Percentiles rank a stretch among this genome's conserved stretches.
These are phyloP conservation scores for Pythium plurisporium DNA, from an alignment of 352 stramenopile species.

Conservation along the genomic window DNA sequence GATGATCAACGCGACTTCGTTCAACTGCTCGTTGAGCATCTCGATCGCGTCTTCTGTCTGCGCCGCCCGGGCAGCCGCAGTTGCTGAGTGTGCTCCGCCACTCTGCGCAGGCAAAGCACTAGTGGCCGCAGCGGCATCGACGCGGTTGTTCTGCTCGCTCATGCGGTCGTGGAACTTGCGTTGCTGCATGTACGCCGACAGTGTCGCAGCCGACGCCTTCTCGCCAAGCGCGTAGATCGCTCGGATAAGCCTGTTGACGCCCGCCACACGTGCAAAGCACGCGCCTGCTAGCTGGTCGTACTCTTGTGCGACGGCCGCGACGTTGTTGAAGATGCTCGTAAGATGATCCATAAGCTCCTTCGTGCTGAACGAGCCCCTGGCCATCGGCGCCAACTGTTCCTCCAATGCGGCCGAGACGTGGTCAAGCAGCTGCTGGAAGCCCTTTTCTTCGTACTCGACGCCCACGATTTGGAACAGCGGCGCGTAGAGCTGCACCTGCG, in stretches of 20 bases:
- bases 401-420: constrained; percentile 40
- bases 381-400: constrained; percentile 29
- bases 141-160: constrained; percentile 20
- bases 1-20: constrained; percentile 82
- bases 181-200: constrained; percentile 71
- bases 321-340: constrained; percentile 67
- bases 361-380: constrained; percentile 52
- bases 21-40: constrained; percentile 78
- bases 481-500: constrained; percentile 57
- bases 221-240: constrained; percentile 62
- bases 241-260: constrained; percentile 44
- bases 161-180: constrained; percentile 69
- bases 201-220: constrained; percentile 43
- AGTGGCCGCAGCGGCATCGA: constrained; percentile 5
- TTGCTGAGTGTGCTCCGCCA: background rate
- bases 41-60: constrained; percentile 57
- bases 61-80: constrained; percentile 4
- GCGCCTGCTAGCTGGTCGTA: constrained; percentile 43
- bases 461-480: constrained; percentile 75
- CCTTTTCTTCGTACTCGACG: constrained; percentile 60
- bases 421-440: constrained; percentile 48
- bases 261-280: constrained; percentile 53
- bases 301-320: constrained; percentile 63
- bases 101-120: background rate
- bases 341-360: constrained; percentile 75